Conservation (phyloP, 1,284 basidiomycete genomes). For the Termitomyces sp. region DNA sequence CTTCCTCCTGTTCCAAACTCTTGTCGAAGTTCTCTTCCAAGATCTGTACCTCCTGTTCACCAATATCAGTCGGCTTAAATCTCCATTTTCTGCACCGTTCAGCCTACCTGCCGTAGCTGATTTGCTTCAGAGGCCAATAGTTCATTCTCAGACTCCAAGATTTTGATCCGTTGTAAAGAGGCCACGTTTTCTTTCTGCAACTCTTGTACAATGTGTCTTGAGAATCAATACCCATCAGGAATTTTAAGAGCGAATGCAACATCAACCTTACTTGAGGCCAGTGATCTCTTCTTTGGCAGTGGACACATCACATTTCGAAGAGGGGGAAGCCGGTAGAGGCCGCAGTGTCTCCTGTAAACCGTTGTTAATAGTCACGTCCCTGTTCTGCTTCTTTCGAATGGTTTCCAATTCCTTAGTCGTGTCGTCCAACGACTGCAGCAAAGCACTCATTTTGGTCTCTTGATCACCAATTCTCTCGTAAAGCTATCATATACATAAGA, state of each 20-base stretch:
- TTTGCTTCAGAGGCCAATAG: conserved; percentile 70
- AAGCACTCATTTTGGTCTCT: conserved; percentile 35
- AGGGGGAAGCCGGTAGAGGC: conserved; percentile 27
- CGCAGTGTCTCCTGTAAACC: conserved; percentile 24
- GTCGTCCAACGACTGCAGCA: conserved; percentile 41
- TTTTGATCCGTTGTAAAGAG: conserved; percentile 60
- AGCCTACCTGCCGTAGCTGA: conserved; percentile 66
- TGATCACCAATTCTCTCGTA: conserved; percentile 25
- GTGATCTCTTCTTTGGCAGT: conserved; percentile 59
- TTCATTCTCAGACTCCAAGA: conserved; percentile 73
- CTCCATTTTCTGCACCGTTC: not conserved
- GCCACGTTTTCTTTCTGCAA: conserved; percentile 76
- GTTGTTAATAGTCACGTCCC: conserved; percentile 45
- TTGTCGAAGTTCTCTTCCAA: conserved; percentile 76
- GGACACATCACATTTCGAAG: conserved; percentile 49
- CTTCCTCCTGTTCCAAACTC: conserved; percentile 49
- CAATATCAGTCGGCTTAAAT: conserved; percentile 4
- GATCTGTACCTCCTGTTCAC: conserved; percentile 55
- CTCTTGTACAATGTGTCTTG: conserved; percentile 82
- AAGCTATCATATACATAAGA: conserved; percentile 12
- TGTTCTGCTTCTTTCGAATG: conserved; percentile 42
- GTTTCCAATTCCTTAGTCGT: conserved; percentile 48
- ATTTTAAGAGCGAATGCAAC: not conserved
- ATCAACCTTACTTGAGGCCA: conserved; percentile 61
- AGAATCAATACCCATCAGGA: conserved; percentile 8